Conservation (phyloP, 176 grass and related monocot genomes). For the Oropetium thomaeum region DNA sequence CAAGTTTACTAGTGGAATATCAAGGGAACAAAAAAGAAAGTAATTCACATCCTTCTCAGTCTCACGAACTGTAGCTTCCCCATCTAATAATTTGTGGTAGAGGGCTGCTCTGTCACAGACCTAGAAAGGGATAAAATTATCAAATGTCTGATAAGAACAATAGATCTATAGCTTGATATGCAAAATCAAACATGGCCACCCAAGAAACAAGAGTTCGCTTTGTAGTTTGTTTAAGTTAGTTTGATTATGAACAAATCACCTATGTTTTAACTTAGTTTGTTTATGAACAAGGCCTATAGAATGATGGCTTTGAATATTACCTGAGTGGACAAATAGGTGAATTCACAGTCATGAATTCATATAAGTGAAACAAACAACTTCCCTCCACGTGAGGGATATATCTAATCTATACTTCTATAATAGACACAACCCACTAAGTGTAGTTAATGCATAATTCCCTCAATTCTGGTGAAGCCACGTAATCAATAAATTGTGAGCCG, state of each 20-base stretch:
- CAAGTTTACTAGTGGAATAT: conserved; percentile 88
- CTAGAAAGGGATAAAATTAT: conserved; percentile 33
- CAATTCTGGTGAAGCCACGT: no score
- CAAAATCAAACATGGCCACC: not conserved
- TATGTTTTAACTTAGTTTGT: conserved; percentile 15
- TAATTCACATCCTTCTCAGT: conserved; percentile 77
- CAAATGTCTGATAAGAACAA: conserved; percentile 12
- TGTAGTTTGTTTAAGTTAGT: not conserved
- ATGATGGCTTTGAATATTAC: conserved; percentile 35
- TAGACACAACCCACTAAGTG: no score
- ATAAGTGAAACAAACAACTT: conserved; percentile 94
- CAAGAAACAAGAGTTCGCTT: not conserved
- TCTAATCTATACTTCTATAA: no score
- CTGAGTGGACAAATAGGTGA: conserved; percentile 98
- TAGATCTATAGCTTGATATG: not conserved
- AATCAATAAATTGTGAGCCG: no score
- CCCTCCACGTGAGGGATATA: conserved; percentile 97
- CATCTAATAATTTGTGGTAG: conserved; percentile 69
- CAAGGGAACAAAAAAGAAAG: conserved; percentile 93
- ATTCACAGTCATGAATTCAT: conserved; percentile 99
- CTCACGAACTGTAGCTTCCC: conserved; percentile 66
- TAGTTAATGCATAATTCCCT: no score
- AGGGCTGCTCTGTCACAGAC: conserved; percentile 92
- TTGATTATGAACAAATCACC: not conserved
- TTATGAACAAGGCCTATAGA: not conserved